Percentiles rank a stretch among this genome's conserved stretches.
phyloP scores from a whole-genome alignment of 225 moss, liverwort and hornwort species.

The Marchantia polymorpha region DNA sequence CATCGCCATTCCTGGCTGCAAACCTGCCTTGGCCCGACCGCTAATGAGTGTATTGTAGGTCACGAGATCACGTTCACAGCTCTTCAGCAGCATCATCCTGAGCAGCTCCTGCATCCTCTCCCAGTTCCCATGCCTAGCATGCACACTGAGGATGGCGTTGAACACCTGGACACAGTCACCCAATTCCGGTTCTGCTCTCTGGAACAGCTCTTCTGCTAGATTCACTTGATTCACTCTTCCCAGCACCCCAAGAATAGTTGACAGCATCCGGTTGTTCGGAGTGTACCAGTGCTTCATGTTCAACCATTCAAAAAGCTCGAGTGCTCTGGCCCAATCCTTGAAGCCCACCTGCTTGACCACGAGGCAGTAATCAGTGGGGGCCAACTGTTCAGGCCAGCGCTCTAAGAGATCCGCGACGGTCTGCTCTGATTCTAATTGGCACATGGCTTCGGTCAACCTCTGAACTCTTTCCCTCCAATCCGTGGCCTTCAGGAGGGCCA shows the following conservation, averaged over 20 bases:
- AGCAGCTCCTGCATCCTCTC: conserved; percentile 71
- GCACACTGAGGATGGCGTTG: conserved; percentile 77
- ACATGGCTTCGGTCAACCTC: conserved; percentile 65
- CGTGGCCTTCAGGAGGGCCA: conserved; percentile 68
- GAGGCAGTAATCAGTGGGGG: conserved; percentile 71
- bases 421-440: conserved; percentile 46
- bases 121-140: conserved; percentile 85
- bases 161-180: conserved; percentile 85
- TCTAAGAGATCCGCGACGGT: conserved; percentile 78
- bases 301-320: conserved; percentile 92
- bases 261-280: conserved; percentile 88
- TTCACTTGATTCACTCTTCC: conserved; percentile 70
- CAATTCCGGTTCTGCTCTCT: conserved; percentile 78
- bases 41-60: conserved; percentile 85
- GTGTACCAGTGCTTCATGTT: conserved; percentile 87
- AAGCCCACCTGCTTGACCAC: conserved; percentile 74
- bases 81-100: conserved; percentile 61
- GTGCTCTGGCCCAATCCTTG: conserved; percentile 69
- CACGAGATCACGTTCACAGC: conserved; percentile 78
- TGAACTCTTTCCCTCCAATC: conserved; percentile 74
- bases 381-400: conserved; percentile 77
- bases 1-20: conserved; percentile 73
- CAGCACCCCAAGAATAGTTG: conserved; percentile 75
- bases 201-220: conserved; percentile 72
- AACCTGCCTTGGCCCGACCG: conserved; percentile 71